Percentiles rank a stretch among this genome's conserved stretches.
Conservation (phyloP, 148 eudicot genomes). For the Vaccinium darrowii region DNA sequence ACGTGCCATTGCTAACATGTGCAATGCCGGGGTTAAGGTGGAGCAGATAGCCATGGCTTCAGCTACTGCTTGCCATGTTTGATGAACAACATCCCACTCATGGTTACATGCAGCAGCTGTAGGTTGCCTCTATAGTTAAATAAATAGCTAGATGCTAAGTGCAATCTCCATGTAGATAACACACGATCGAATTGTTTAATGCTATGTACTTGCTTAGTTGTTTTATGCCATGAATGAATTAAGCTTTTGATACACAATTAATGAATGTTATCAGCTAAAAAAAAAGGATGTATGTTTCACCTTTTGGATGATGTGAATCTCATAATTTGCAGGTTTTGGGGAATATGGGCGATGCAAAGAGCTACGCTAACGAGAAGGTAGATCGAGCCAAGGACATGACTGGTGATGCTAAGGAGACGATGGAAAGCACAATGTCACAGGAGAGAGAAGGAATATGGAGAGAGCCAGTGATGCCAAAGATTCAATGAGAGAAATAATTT, state of each 20-base stretch:
- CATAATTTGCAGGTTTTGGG: not conserved
- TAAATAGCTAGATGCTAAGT: not conserved
- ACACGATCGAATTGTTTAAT: not conserved
- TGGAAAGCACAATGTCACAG: too few species aligned
- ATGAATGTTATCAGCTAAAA: not conserved
- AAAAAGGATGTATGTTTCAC: not conserved
- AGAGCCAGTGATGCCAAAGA: too few species aligned
- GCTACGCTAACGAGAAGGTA: too few species aligned
- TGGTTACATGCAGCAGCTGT: not conserved
- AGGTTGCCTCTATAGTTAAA: not conserved
- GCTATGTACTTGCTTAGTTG: not conserved
- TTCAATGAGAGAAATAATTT: too few species aligned
- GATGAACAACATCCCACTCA: not conserved
- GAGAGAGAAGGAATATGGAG: too few species aligned
- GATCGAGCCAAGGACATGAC: too few species aligned
- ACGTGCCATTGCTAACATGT: conserved; percentile 12
- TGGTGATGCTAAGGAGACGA: too few species aligned
- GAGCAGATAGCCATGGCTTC: conserved; percentile 11
- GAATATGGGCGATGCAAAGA: too few species aligned
- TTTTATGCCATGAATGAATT: not conserved
- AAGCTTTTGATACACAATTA: not conserved
- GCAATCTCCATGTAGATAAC: not conserved
- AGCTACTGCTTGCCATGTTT: not conserved
- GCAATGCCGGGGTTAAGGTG: conserved; percentile 9
- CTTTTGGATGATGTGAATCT: not conserved